Percentiles rank a stretch among this genome's conserved stretches.
Conservation (phyloP, 345 rosid species). For the Diplotaxis tenuifolia region DNA sequence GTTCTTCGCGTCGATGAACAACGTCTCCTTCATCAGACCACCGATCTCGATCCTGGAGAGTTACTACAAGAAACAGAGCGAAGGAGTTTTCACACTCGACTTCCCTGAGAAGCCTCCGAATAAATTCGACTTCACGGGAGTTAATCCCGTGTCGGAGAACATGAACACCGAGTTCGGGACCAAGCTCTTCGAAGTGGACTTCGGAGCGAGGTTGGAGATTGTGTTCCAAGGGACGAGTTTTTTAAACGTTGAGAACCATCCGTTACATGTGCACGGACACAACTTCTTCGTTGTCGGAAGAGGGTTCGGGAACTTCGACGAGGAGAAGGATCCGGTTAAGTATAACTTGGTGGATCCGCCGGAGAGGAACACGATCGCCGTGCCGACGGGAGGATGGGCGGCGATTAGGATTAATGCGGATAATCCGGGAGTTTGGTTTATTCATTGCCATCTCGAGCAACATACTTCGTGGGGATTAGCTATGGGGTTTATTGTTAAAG, state of each 20-base stretch:
- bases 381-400: conserved; percentile 79
- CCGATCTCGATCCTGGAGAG: conserved; percentile 42
- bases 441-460: conserved; percentile 68
- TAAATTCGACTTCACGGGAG: conserved; percentile 48
- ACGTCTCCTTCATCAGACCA: conserved; percentile 54
- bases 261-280: conserved; percentile 75
- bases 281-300: conserved; percentile 62
- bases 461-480: conserved; percentile 71
- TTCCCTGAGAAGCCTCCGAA: conserved; percentile 54
- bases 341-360: conserved; percentile 74
- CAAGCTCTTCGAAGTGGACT: conserved; percentile 41
- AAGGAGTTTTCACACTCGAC: conserved; percentile 34
- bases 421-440: conserved; percentile 82
- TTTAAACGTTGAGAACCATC: conserved; percentile 53
- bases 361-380: conserved; percentile 54
- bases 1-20: conserved; percentile 59
- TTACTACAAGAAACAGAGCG: conserved; percentile 42
- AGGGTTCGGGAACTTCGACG: conserved; percentile 66
- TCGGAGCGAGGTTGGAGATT: conserved; percentile 52
- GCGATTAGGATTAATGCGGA: conserved; percentile 58
- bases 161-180: conserved; percentile 47
- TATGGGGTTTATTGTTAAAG: conserved; percentile 49
- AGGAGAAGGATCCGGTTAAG: conserved; percentile 36
- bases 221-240: conserved; percentile 67
- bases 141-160: conserved; percentile 37